Evolutionary conservation across 306 rosid species (phyloP), one percentile per base, ranked within the genome.

Genomic region (Leucaena leucocephala): DNA sequence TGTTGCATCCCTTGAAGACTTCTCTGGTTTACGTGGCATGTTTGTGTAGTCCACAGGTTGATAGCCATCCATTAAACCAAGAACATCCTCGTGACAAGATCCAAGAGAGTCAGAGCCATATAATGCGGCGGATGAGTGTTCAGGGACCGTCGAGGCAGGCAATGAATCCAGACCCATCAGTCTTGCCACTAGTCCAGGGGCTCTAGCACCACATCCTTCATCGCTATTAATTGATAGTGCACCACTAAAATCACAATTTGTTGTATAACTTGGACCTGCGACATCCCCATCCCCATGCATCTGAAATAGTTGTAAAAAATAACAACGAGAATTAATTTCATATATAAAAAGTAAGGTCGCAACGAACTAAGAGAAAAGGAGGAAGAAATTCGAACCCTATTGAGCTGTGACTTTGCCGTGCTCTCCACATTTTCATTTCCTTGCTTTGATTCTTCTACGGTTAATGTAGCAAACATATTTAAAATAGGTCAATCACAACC

Each of bases 111-210:
- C 58, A 67, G 91, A 78, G 45, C 88, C 87, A 68, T 80, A 58
- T 8, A 63, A 78, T 17, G 82, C 63, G 52, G 83, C 54, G 67
- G 90, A 86, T 50, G 87, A 84, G 52, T 81, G 82, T 84, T 91
- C 95, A 3, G 84, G 6, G 19, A 58, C 76, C 7, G 75, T 82
- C 0, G 88, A 69, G 78, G 86, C 80, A 15, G 98, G 98, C 85
- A 96, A 84, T 8, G 93, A 86, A 78, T 96, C 97, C 87, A 96
- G 85, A 74, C 98, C 99, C 99, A 96, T 96, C 52, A 96, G 90
- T 81, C 96, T 89, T 3, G 99, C 99, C 50, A 96, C 98, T 69
- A 86, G 64, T 40, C 99, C 89, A 3, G 97, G 97, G 81, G 92
- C 93, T 91, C 87, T 91, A 70, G 80, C 54, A 74, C 85, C 93